Percentiles rank a stretch among this genome's conserved stretches.
phyloP scores from a whole-genome alignment of 768 basidiomycete species.

The Lentinus brumalis region DNA sequence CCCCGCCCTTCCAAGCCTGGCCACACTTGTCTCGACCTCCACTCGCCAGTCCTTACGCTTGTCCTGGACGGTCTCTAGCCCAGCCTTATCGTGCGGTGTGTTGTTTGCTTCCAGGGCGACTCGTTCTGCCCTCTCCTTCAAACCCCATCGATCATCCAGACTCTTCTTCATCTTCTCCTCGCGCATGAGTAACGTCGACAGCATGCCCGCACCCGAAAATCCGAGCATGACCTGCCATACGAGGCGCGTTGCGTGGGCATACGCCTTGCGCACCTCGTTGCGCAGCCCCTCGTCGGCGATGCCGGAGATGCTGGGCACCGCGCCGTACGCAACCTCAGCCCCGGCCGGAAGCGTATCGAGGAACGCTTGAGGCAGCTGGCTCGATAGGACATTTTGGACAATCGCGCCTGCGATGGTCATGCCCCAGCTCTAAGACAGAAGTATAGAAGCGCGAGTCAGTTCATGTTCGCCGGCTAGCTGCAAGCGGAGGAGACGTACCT shows the following conservation, averaged over 20 bases:
- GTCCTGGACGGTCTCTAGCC: no score
- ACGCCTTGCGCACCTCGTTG: conserved; percentile 31
- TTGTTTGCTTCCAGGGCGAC: no score
- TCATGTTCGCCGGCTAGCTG: no score
- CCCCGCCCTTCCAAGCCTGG: no score
- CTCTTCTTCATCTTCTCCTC: conserved; percentile 27
- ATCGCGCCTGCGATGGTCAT: conserved; percentile 39
- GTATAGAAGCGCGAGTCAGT: not conserved
- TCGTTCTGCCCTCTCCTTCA: not conserved
- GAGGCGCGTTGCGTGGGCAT: conserved; percentile 28
- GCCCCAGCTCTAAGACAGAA: conserved; percentile 33
- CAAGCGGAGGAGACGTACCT: conserved; percentile 15
- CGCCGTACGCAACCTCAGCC: conserved; percentile 28
- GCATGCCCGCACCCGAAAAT: conserved; percentile 30
- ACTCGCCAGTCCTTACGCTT: no score
- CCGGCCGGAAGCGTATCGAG: conserved; percentile 28
- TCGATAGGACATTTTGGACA: conserved; percentile 39
- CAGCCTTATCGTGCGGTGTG: no score
- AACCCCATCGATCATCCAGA: conserved; percentile 27
- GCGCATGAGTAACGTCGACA: conserved; percentile 30
- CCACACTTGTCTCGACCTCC: no score
- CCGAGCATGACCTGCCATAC: conserved; percentile 37
- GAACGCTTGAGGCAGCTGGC: conserved; percentile 33
- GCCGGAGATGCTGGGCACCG: conserved; percentile 32
- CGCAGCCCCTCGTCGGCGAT: conserved; percentile 25